These are phyloP conservation scores for Emergomyces pasteurianus DNA, from an alignment of 2,329 filamentous ascomycete species.

Conservation along the genomic window DNA sequence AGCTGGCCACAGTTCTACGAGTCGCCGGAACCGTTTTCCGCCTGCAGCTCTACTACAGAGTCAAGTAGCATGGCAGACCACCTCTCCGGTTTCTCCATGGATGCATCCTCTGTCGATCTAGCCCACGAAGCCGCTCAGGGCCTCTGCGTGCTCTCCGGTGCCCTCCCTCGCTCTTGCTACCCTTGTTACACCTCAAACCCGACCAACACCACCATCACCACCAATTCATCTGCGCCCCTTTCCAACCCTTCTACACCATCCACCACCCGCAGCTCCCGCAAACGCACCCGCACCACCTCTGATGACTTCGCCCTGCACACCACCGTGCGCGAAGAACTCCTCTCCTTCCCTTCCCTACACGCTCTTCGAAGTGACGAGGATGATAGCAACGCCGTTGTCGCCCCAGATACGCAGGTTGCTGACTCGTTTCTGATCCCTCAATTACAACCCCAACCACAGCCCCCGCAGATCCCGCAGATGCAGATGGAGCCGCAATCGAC, in stretches of 20 bases:
- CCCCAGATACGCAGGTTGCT: conserved; percentile 20
- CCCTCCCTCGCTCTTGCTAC: conserved; percentile 14
- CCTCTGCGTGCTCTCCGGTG: conserved; percentile 29
- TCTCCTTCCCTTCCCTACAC: conserved; percentile 13
- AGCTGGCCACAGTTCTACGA: conserved; percentile 21
- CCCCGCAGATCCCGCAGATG: conserved; percentile 3
- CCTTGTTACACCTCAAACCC: background rate
- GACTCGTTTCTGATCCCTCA: conserved; percentile 20
- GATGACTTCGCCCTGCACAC: conserved; percentile 27
- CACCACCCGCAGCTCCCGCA: conserved; percentile 18
- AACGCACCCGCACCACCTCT: conserved; percentile 30
- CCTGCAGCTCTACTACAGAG: background rate
- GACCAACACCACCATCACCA: background rate
- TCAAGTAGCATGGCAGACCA: conserved; percentile 21
- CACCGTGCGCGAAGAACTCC: conserved; percentile 26
- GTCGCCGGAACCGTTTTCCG: conserved; percentile 24
- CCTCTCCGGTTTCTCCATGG: conserved; percentile 19
- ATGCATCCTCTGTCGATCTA: conserved; percentile 9
- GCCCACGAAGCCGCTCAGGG: conserved; percentile 30
- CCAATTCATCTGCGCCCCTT: background rate
- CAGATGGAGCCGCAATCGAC: background rate
- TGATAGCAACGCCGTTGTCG: conserved; percentile 12
- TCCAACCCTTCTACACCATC: conserved; percentile 1
- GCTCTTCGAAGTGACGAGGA: conserved; percentile 13
- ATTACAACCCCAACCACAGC: conserved; percentile 12